Evolutionary conservation across 2,329 filamentous ascomycete species (phyloP), one percentile per base, ranked within the genome.

Genomic region (Ophiostoma populinum): DNA sequence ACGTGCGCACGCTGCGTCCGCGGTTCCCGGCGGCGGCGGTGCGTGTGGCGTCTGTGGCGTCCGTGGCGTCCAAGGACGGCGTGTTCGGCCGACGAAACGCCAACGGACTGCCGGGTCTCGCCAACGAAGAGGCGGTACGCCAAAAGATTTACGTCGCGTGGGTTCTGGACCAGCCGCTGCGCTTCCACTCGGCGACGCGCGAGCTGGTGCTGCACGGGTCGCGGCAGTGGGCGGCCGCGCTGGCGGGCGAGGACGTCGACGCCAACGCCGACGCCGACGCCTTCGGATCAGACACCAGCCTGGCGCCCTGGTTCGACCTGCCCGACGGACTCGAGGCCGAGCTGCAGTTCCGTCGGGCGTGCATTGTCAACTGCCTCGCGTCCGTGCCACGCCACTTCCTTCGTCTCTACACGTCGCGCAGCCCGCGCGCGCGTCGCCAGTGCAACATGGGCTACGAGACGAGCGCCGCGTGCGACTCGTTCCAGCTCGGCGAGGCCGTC

Each of bases 401-500:
- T 3, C 49, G 52, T 6, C 56, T 79, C 0, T 85, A 83, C 51
- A 69, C 70, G 1, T 78, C 76, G 8, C 69, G 73, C n/a, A 63
- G 56, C 21, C 62, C 56, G 16, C 69, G 73, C n/a, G 63, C 55
- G 19, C 62, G 56, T 16, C 54, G 59, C 7, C 79, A 83, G 49
- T 85, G 80, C 52, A 72, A 71, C 46, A 63, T 82, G 0, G 78
- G 79, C 35, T 85, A 85, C 52, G 77, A 81, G 47, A 74, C 71
- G 2, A 79, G 72, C 41, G 55, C 66, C 2, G 70, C 77, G 27
- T 85, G 80, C 51, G 80, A 86, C 55, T 75, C 72, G 2, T 86
- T 78, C 47, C 80, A 86, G 53, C 65, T 86, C 1, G 80, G 79
- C 16, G 77, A 85, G 54, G 80, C 80, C 63, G 55, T 82, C 42